Base-by-base conservation (phyloP, 176 grass and related monocot species). In the Triticum monococcum region DNA sequence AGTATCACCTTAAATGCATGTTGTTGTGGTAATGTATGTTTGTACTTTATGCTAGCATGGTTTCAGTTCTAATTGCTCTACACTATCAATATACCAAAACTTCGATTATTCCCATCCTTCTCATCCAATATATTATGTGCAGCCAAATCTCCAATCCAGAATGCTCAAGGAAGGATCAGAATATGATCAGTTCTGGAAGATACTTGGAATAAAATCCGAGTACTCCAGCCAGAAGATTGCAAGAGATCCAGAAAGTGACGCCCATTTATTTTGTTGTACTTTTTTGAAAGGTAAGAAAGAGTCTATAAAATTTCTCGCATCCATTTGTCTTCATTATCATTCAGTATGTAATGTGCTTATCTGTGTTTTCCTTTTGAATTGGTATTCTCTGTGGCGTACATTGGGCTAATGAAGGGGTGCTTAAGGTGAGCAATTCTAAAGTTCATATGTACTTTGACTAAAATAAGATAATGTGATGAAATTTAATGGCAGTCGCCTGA, bases 101-200 rank as follows among this genome's bases (percentile, higher is more conserved):
- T 57, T 41, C 25, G 1, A 48, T 4, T 23, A 38, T 75, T 85
- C 70, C 36, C 81, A 80, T 52, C 81, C 2, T 69, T 52, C 37
- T 81, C 72, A 84, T 84, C 68, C 46, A 69, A 59, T 71, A 36
- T 70, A 85, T 82, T 68, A 46, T 89, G 35, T 88, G 68, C 91
- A 98, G 97, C 94, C 97, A 72, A 99, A 99, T 90, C 57, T 96
- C 57, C 97, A 99, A 76, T 92, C 97, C 45, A 94, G 86, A 94
- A 83, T 95, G 78, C 97, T 96, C 74, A 99, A 94, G 64, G 97
- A 99, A 89, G 97, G 97, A 78, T 92, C 94, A 81, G 97, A 99
- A 87, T 94, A 87, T 46, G 97, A 99, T 68, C 97, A 94, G 45
- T 99, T 96, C 88, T 99, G 97, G 97, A 94, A 88, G 88, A 80